These are phyloP conservation scores for Periconia macrospinosa DNA, from an alignment of 2,329 filamentous ascomycete species.

Conservation along the genomic window DNA sequence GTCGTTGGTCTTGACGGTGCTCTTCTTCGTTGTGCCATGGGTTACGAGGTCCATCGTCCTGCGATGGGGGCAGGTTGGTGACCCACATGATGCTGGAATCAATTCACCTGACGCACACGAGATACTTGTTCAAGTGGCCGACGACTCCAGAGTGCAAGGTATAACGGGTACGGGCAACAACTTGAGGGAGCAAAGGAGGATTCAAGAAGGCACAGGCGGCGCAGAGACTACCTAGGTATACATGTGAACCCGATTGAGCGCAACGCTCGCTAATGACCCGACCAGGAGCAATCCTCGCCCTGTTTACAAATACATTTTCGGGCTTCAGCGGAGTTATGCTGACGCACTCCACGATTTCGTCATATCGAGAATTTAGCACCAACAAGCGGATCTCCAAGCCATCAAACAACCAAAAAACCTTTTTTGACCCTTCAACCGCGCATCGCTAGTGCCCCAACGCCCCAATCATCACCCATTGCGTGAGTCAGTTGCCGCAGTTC, in stretches of 20 bases:
- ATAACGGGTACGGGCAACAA: not conserved
- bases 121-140: not conserved
- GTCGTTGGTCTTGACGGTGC: constrained; percentile 19
- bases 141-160: not conserved
- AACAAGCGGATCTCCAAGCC: not conserved
- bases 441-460: not conserved
- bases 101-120: not conserved
- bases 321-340: constrained; percentile 4
- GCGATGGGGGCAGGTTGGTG: constrained; percentile 2
- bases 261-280: no score
- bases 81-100: constrained; percentile 6
- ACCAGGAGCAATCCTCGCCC: not conserved
- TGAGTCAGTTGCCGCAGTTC: not conserved
- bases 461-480: not conserved
- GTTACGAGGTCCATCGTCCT: constrained; percentile 28
- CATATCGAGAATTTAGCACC: not conserved
- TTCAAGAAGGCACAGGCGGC: not conserved
- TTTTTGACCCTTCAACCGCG: not conserved
- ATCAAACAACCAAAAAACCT: not conserved
- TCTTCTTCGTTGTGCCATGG: constrained; percentile 39
- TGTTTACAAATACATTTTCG: constrained; percentile 3
- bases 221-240: no score
- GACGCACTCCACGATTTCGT: not conserved
- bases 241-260: no score
- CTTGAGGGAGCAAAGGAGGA: not conserved